A percentile compares a stretch with the other conserved stretches of the same genome.
Conservation (phyloP, 768 basidiomycete species). For the Boletus rufocinnamomeus region DNA sequence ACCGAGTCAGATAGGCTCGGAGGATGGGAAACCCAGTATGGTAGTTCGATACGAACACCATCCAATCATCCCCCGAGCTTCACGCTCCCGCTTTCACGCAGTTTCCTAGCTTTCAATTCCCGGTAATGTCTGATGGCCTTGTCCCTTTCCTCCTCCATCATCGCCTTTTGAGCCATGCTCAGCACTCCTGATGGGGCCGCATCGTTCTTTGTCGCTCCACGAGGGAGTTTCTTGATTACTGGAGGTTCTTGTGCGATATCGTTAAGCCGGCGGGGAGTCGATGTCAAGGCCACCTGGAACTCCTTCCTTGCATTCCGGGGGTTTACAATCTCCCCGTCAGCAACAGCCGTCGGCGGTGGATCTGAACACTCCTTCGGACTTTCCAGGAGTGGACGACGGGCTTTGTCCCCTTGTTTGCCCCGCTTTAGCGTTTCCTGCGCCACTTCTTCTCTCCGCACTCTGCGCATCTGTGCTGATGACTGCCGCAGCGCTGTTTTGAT, state of each 20-base stretch:
- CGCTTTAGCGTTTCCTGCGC: constrained; percentile 22
- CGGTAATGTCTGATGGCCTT: constrained; percentile 68
- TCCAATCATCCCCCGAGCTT: constrained; percentile 13
- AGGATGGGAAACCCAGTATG: constrained; percentile 9
- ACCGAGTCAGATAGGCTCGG: neutral
- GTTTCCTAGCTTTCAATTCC: constrained; percentile 59
- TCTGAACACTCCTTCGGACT: constrained; percentile 17
- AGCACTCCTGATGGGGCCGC: constrained; percentile 47
- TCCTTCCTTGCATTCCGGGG: constrained; percentile 39
- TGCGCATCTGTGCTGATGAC: constrained; percentile 54
- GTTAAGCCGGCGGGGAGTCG: constrained; percentile 65
- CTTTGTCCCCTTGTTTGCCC: constrained; percentile 13
- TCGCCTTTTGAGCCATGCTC: constrained; percentile 72
- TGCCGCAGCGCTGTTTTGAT: constrained; percentile 61
- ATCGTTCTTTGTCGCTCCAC: constrained; percentile 39
- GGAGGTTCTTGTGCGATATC: constrained; percentile 74
- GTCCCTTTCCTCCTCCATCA: constrained; percentile 78
- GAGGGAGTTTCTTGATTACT: constrained; percentile 55
- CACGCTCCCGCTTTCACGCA: constrained; percentile 19
- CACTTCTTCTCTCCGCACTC: constrained; percentile 37
- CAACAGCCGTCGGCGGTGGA: constrained; percentile 14
- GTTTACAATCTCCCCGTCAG: constrained; percentile 24
- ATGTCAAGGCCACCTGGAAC: constrained; percentile 50
- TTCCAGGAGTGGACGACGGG: constrained; percentile 8
- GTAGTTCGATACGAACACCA: constrained; percentile 7